Percentiles rank a stretch among this genome's conserved stretches.
Conservation (phyloP, 208 protist genomes). For the Leishmania braziliensis region DNA sequence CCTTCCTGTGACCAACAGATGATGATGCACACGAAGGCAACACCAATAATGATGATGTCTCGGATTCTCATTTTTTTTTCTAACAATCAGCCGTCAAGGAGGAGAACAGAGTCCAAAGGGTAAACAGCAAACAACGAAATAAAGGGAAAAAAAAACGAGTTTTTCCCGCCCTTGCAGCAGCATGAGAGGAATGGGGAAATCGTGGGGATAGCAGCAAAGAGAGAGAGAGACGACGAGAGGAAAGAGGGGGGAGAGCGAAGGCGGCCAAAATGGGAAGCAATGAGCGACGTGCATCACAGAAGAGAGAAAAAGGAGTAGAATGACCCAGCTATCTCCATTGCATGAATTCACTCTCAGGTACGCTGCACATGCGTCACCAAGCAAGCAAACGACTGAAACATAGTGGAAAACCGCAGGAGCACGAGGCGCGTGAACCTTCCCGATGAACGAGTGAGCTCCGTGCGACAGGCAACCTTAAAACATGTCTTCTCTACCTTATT, state of each 20-base stretch:
- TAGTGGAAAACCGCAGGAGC: not conserved
- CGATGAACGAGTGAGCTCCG: not conserved
- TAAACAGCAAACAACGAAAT: not conserved
- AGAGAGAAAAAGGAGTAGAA: constrained; percentile 1
- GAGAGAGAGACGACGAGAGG: not conserved
- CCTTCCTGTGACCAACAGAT: constrained; percentile 86
- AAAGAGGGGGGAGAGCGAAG: not conserved
- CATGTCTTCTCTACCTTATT: constrained; percentile 1
- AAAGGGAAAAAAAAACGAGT: not conserved
- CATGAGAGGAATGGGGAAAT: not conserved
- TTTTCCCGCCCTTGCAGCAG: not conserved
- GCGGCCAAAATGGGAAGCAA: not conserved
- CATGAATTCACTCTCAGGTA: not conserved
- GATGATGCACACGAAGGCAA: constrained; percentile 75
- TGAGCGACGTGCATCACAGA: not conserved
- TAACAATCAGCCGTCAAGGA: not conserved
- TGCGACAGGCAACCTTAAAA: not conserved
- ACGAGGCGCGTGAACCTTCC: not conserved
- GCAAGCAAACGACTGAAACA: not conserved
- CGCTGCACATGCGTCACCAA: not conserved
- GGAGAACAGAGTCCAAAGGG: not conserved
- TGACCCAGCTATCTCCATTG: not conserved
- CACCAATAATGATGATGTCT: constrained; percentile 71
- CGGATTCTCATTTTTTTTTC: constrained; percentile 66
- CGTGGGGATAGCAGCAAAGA: not conserved